Conservation (phyloP, 2,329 filamentous ascomycete genomes). For the Trichoderma sp. region DNA sequence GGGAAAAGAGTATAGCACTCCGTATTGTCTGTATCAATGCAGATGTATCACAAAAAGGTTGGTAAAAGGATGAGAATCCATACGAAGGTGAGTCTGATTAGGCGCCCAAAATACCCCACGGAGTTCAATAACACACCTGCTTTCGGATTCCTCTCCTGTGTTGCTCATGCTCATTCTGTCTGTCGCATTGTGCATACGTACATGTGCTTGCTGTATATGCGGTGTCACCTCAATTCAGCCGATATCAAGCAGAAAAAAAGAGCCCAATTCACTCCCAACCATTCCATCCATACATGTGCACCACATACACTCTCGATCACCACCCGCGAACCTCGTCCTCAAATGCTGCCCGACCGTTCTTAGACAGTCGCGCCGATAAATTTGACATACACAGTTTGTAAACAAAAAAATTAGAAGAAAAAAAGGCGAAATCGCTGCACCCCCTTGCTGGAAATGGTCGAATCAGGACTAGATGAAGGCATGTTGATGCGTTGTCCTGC, state of each 20-base stretch:
- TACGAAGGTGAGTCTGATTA: not conserved
- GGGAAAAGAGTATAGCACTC: not conserved
- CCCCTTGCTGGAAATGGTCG: not conserved
- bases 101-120: not conserved
- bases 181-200: not conserved
- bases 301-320: not conserved
- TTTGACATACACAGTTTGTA: not conserved
- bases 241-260: not conserved
- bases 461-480: conserved; percentile 6
- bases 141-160: not conserved
- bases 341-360: not conserved
- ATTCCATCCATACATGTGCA: not conserved
- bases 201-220: not conserved
- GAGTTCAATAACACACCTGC: not conserved
- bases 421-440: not conserved
- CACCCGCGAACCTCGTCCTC: not conserved
- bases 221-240: not conserved
- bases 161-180: not conserved
- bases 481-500: conserved; percentile 25
- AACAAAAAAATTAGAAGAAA: too few relatives aligned
- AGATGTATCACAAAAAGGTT: not conserved
- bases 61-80: not conserved
- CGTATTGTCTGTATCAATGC: not conserved
- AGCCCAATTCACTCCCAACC: conserved; percentile 23
- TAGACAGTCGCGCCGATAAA: not conserved